Evolutionary conservation across 2,329 filamentous ascomycete genomes (phyloP).

Genomic region (Fusarium citri): DNA sequence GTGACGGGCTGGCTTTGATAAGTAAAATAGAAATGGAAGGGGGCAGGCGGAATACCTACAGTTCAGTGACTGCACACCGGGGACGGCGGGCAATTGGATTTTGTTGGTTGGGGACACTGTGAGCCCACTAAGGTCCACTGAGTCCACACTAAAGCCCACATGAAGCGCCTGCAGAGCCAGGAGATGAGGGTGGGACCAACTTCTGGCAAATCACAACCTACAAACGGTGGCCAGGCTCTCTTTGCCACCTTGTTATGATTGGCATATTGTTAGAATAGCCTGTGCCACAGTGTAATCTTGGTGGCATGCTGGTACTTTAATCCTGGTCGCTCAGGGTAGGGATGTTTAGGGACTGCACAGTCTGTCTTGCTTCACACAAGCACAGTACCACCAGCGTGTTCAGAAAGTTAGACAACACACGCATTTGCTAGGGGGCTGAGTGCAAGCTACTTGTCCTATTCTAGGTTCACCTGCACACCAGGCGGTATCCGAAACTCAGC

Average conservation of each 20-base stretch:
- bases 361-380: constrained; percentile 11
- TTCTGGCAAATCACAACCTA: constrained; percentile 48
- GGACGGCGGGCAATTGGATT: constrained; percentile 46
- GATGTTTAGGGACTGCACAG: constrained; percentile 38
- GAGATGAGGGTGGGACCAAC: constrained; percentile 39
- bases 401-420: constrained; percentile 34
- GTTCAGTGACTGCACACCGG: constrained; percentile 31
- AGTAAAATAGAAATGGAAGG: constrained; percentile 36
- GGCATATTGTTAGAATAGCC: constrained; percentile 42
- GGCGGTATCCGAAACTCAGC: constrained; percentile 38
- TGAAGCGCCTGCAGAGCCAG: constrained; percentile 36
- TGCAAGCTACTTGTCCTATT: constrained; percentile 35
- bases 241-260: constrained; percentile 52
- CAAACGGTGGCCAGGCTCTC: constrained; percentile 38
- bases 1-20: constrained; percentile 44
- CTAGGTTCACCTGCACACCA: constrained; percentile 17
- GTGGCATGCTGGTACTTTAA: constrained; percentile 44
- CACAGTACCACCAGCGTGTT: constrained; percentile 39
- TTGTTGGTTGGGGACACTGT: constrained; percentile 49
- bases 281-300: constrained; percentile 47
- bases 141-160: constrained; percentile 22
- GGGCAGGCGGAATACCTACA: constrained; percentile 23
- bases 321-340: constrained; percentile 35
- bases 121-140: constrained; percentile 30
- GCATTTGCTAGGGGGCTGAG: constrained; percentile 32